phyloP scores from a whole-genome alignment of 441 rosid genomes.

The Hura crepitans region DNA sequence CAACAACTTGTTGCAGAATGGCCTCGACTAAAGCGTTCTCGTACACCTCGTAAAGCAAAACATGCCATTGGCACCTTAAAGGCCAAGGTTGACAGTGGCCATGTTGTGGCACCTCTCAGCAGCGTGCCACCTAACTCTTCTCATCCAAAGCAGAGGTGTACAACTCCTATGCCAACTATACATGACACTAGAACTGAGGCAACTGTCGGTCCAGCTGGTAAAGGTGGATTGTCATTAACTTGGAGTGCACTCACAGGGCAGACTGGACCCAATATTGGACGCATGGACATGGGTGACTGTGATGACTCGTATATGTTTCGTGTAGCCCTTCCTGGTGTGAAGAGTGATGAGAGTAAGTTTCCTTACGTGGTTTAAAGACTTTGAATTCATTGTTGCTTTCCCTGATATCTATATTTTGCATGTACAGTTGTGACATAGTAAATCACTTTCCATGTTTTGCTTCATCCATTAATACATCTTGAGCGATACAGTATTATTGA shows the following conservation, averaged over 20 bases:
- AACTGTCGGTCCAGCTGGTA: slow-evolving; percentile 27
- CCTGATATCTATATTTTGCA: background rate
- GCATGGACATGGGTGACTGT: slow-evolving; percentile 52
- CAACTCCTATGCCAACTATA: slow-evolving; percentile 13
- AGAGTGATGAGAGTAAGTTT: slow-evolving; percentile 59
- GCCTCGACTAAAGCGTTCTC: background rate
- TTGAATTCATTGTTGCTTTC: background rate
- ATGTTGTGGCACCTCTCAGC: slow-evolving; percentile 23
- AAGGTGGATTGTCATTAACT: slow-evolving; percentile 46
- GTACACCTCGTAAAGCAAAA: slow-evolving; percentile 5
- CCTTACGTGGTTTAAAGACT: background rate
- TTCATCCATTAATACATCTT: background rate
- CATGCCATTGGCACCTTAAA: slow-evolving; percentile 1
- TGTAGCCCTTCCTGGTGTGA: slow-evolving; percentile 70
- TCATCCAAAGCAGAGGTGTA: background rate
- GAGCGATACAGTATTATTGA: background rate
- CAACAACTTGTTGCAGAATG: slow-evolving; percentile 21
- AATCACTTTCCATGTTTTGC: background rate
- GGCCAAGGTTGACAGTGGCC: slow-evolving; percentile 15
- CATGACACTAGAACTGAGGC: slow-evolving; percentile 11
- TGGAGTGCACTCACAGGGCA: slow-evolving; percentile 62
- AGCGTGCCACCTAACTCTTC: slow-evolving; percentile 1
- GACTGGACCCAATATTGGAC: slow-evolving; percentile 51
- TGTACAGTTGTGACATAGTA: background rate
- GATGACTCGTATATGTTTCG: slow-evolving; percentile 61